Percentiles rank a stretch among this genome's conserved stretches.
Evolutionary conservation across 1,284 basidiomycete species (phyloP).

Genomic region (Marasmius fiardii): DNA sequence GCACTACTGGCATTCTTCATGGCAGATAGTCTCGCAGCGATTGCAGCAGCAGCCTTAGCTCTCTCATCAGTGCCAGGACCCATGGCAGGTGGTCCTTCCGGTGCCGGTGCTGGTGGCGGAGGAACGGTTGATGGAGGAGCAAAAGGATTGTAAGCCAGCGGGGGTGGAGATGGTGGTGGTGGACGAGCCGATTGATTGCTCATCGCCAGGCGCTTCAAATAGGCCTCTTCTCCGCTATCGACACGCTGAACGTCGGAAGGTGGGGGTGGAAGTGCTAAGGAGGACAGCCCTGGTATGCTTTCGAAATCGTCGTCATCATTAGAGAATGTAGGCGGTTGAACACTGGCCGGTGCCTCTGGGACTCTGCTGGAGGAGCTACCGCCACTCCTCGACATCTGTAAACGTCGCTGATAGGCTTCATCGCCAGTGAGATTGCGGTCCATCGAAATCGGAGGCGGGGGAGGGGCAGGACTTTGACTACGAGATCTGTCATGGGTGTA

Average conservation of each 20-base stretch:
- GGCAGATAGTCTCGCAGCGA: conserved; percentile 70
- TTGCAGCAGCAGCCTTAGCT: conserved; percentile 75
- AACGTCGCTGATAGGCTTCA: conserved; percentile 59
- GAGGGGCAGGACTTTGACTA: conserved; percentile 20
- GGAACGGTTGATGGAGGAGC: conserved; percentile 51
- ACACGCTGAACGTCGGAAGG: conserved; percentile 2
- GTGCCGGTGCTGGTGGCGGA: conserved; percentile 52
- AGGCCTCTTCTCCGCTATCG: conserved; percentile 70
- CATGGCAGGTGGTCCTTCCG: conserved; percentile 32
- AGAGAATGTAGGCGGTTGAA: conserved; percentile 18
- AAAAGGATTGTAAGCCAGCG: conserved; percentile 63
- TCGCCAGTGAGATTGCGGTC: conserved; percentile 51
- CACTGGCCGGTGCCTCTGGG: conserved; percentile 13
- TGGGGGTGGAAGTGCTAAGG: conserved; percentile 14
- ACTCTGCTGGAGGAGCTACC: not conserved
- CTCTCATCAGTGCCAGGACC: conserved; percentile 52
- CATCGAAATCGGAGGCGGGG: conserved; percentile 26
- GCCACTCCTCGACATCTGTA: conserved; percentile 45
- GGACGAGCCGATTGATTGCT: conserved; percentile 32
- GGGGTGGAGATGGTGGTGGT: conserved; percentile 41
- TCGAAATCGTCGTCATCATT: conserved; percentile 23
- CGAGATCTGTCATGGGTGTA: conserved; percentile 18
- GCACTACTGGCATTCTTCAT: conserved; percentile 41
- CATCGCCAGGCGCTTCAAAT: conserved; percentile 59
- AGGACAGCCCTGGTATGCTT: conserved; percentile 26